These are phyloP conservation scores for Solanum hybrid DNA, from an alignment of 305 asterid genomes.

Conservation along the genomic window DNA sequence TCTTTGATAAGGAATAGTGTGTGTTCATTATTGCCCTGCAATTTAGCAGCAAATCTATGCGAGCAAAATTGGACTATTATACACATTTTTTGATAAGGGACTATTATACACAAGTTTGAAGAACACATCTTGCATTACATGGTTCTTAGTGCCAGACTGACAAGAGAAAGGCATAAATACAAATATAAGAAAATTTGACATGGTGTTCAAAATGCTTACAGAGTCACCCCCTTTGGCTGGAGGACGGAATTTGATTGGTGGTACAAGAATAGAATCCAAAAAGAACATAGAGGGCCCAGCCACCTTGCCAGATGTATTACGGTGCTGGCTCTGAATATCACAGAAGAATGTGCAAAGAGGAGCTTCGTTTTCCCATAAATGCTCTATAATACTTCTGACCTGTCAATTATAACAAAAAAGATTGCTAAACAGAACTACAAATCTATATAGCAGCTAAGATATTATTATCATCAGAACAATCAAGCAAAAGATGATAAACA, in stretches of 20 bases:
- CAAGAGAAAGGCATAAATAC: neutral
- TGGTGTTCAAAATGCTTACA: constrained; percentile 36
- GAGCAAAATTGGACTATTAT: neutral
- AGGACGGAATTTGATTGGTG: constrained; percentile 87
- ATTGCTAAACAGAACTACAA: neutral
- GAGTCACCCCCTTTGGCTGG: constrained; percentile 76
- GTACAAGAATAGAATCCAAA: constrained; percentile 60
- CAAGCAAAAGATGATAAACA: neutral
- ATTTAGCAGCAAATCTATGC: neutral
- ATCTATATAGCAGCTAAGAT: neutral
- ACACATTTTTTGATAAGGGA: neutral
- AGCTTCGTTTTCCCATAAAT: constrained; percentile 83
- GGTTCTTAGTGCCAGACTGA: neutral
- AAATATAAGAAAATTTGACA: neutral
- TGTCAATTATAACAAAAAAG: constrained; percentile 27
- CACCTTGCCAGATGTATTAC: constrained; percentile 21
- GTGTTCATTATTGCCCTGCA: neutral
- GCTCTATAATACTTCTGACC: constrained; percentile 62
- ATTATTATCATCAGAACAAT: neutral
- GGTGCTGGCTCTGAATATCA: constrained; percentile 54
- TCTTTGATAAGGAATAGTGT: neutral
- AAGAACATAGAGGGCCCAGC: constrained; percentile 66
- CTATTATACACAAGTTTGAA: neutral
- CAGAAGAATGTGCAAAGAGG: constrained; percentile 59
- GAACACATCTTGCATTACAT: neutral